Evolutionary conservation across 139 green algal species (phyloP), one percentile per base, ranked within the genome.

Genomic region (Limnomonas spitsbergensis): DNA sequence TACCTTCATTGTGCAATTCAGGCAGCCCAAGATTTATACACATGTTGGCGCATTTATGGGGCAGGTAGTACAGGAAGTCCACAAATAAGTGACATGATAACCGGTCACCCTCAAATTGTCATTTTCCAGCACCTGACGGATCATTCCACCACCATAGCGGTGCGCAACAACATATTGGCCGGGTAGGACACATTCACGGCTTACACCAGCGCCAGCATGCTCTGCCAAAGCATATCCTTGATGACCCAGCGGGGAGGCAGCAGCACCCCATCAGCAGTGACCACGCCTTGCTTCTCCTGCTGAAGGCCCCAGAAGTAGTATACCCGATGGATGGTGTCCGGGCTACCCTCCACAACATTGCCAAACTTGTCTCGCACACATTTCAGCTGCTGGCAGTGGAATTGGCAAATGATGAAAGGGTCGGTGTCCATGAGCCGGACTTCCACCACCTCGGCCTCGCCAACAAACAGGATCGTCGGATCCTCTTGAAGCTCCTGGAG

Each of bases 391-490:
- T 97, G 93, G 74, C 81, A 91, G 35, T 84, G 78, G 83, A 92
- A 92, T 79, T 91, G 87, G 14, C 93, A 82, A 53, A 98, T 91
- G n/a, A 97, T 85, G 42, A 96, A 87, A 0, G 94, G 94, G 79
- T 97, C 83, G 29, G 89, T 92, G 9, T 97, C 92, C 74, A 96
- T 75, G 37, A 80, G 20, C 27, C 74, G 73, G 7, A 80, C 61
- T 77, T 97, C 92, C 1, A 93, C 84, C 27, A 98, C 80, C 80
- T 98, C 93, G 52, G 96, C 89, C 3, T 98, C 95, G 27, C 86
- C 87, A 4, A 91, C 85, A 83, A 98, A 93, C 40, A 98, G 88
- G n/a, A 98, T 91, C n/a, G 92, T 95, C 38, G 91, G 84, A 81
- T 98, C 94, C 38, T 93, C 82, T 35, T 42, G 35, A 6, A 74